Percentiles rank a stretch among this genome's conserved stretches.
Evolutionary conservation across 2,329 filamentous ascomycete species (phyloP).

Genomic region (Cercospora nicotianae): DNA sequence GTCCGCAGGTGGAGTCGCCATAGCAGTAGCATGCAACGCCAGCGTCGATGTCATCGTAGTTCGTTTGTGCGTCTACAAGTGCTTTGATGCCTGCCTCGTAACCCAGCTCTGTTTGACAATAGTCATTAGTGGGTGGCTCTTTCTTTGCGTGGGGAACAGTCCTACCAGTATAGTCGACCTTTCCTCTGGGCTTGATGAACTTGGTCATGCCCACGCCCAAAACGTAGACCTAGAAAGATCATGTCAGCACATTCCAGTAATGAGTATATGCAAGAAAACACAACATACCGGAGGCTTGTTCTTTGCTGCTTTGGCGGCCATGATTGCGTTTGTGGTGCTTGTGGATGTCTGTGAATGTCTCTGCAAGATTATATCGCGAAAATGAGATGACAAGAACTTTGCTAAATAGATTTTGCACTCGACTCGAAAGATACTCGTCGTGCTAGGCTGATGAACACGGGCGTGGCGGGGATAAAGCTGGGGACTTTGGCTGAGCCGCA

Average conservation of each 20-base stretch:
- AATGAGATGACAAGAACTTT: background rate
- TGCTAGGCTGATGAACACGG: conserved; percentile 6
- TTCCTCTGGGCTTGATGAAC: conserved; percentile 94
- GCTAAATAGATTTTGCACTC: conserved; percentile 10
- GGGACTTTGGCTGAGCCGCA: conserved; percentile 11
- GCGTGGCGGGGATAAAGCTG: conserved; percentile 17
- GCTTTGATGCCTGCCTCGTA: conserved; percentile 91
- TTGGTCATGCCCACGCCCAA: conserved; percentile 98
- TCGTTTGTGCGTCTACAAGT: conserved; percentile 81
- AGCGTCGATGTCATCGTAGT: conserved; percentile 93
- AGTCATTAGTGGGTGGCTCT: background rate
- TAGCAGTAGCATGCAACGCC: conserved; percentile 97
- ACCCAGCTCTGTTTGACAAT: conserved; percentile 64
- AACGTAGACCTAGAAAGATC: conserved; percentile 61
- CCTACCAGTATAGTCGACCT: conserved; percentile 75
- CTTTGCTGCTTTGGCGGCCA: conserved; percentile 31
- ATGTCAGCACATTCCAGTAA: conserved; percentile 3
- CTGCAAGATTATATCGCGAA: background rate
- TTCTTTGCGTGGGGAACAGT: background rate
- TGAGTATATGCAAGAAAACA: background rate
- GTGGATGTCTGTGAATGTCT: background rate
- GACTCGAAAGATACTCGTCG: conserved; percentile 21
- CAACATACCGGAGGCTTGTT: conserved; percentile 25
- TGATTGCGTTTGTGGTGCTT: conserved; percentile 17
- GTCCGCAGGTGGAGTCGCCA: conserved; percentile 90